Base-by-base conservation (phyloP, 2,329 filamentous ascomycete species). In the Fusarium bactridioides region DNA sequence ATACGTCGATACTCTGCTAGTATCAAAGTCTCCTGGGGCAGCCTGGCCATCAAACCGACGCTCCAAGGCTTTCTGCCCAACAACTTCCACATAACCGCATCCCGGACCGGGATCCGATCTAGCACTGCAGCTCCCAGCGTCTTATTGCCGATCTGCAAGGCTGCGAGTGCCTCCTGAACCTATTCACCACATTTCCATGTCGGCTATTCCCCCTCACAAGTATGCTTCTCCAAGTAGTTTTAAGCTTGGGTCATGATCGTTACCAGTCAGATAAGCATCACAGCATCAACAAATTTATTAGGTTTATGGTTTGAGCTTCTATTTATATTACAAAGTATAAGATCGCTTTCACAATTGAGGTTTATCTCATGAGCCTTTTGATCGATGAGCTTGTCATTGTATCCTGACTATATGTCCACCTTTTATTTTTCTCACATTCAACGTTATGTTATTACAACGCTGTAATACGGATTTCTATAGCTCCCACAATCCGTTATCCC, bases 1-100 rank as follows among this genome's bases (percentile, higher is more conserved):
- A 74, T 79, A 84, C 18, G 80, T 84, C 41, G 81, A 67, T 44
- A 75, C 73, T 61, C 76, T 80, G 10, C 27, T 64, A 38, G 70
- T 69, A 69, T 82, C 78, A 68, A 78, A 82, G 18, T 76, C 74
- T 59, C 78, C 70, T 10, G 4, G 5, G 7, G 21, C 11, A 55
- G 37, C 15, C 12, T 55, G 21, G 2, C 21, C 21, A 10, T 55
- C 51, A 23, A 55, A 41, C 11, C 27, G 37, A 19, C 19, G 31
- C n/a, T 51, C 16, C 12, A 51, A 19, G 12, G 31, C 31, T 1
- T 51, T 35, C 29, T 35, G 4, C 16, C 23, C 12, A 21, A 11
- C 31, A 35, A 33, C 13, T 15, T 33, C 8, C n/a, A 21, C 11
- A 51, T 10, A 4, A 8, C 16, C 12, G 18, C 11, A 13, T 21